Percentiles rank a stretch among this genome's conserved stretches.
These are phyloP conservation scores for Calophaca sinica DNA, from an alignment of 306 rosid species.

Conservation along the genomic window DNA sequence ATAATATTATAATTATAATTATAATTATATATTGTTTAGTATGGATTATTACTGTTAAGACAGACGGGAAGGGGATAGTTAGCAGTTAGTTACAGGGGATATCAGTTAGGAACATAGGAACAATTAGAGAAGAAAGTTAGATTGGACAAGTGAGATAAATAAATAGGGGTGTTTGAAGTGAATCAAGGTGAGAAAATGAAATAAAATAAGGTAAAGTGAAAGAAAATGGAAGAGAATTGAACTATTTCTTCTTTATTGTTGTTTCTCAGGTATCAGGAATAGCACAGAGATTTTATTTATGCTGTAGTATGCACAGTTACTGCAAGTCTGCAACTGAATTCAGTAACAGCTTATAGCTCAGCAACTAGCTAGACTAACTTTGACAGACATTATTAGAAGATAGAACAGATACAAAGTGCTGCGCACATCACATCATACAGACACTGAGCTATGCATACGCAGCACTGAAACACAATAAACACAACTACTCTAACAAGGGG, in stretches of 20 bases:
- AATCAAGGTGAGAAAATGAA: not conserved
- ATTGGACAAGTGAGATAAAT: not conserved
- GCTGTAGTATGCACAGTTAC: no score
- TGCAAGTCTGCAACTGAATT: no score
- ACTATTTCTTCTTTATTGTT: no score
- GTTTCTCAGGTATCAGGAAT: no score
- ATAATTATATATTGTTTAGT: slow-evolving; percentile 31
- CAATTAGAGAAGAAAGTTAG: slow-evolving; percentile 2
- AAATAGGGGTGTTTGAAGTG: not conserved
- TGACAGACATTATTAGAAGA: not conserved
- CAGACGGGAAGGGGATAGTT: not conserved
- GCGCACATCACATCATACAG: not conserved
- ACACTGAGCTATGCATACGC: not conserved
- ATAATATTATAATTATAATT: slow-evolving; percentile 29
- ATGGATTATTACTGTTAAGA: not conserved
- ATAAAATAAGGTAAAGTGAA: not conserved
- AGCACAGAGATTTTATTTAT: no score
- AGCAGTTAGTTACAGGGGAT: not conserved
- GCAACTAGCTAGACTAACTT: not conserved
- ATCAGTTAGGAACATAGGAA: not conserved
- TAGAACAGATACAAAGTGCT: not conserved
- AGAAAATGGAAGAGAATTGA: not conserved
- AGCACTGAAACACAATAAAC: not conserved
- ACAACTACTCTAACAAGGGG: not conserved
- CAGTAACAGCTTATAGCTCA: not conserved